Conservation (phyloP, 2,329 filamentous ascomycete genomes). For the Ambrosiella xylebori region DNA sequence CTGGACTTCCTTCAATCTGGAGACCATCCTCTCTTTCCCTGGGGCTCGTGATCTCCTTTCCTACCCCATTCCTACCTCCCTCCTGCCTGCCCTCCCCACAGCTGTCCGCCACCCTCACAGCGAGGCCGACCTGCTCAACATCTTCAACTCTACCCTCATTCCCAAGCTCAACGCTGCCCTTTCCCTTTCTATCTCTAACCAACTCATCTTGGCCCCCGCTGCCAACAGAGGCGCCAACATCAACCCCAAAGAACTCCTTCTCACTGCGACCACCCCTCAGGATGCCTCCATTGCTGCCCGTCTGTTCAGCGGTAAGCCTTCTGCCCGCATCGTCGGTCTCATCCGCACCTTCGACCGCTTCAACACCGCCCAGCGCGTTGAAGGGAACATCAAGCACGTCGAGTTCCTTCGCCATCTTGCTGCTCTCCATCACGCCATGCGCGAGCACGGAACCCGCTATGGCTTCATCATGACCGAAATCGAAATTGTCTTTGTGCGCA, state of each 20-base stretch:
- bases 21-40: constrained; percentile 52
- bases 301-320: constrained; percentile 31
- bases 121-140: constrained; percentile 55
- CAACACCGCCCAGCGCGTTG: constrained; percentile 85
- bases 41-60: constrained; percentile 56
- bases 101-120: constrained; percentile 57
- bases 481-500: constrained; percentile 78
- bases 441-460: constrained; percentile 81
- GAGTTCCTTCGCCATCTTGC: constrained; percentile 77
- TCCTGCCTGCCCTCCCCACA: constrained; percentile 41
- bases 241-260: constrained; percentile 36
- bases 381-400: constrained; percentile 68
- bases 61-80: constrained; percentile 43
- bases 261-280: constrained; percentile 45
- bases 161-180: constrained; percentile 78
- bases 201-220: constrained; percentile 36
- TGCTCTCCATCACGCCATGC: constrained; percentile 80
- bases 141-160: constrained; percentile 64
- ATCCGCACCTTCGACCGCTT: constrained; percentile 85
- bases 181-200: constrained; percentile 51
- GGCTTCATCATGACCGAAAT: constrained; percentile 96
- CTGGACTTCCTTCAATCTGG: constrained; percentile 59
- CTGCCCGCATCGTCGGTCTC: constrained; percentile 56
- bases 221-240: constrained; percentile 18
- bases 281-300: constrained; percentile 38